Evolutionary conservation across 805 yeast species (phyloP), one percentile per base, ranked within the genome.

Genomic region (Candida ipomoeae): DNA sequence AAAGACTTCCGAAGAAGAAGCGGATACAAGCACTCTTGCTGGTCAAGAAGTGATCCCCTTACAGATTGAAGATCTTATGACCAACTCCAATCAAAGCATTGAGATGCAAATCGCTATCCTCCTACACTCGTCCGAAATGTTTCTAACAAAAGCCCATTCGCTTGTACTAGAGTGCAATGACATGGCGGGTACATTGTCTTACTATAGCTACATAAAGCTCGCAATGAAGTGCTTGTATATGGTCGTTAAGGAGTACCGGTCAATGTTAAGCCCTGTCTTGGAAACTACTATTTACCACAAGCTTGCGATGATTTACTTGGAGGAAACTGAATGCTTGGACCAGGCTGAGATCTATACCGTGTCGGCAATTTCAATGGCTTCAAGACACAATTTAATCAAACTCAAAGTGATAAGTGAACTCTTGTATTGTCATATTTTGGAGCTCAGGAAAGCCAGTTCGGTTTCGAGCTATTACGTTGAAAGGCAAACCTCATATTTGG

Each of bases 311-410:
- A 44, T 77, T 3, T 66, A 72, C 46, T 66, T 69, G 43, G 52
- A 53, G 23, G 83, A 80, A 49, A 79, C 82, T 0, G 62, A 62
- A 2, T 70, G 71, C 53, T 54, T 63, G 15, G 69, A 69, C 29
- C 54, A 63, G 36, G 83, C 83, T 0, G 74, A 74, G 14, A 69
- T 67, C 10, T 70, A 62, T 63, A 67, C 56, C 31, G 69, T 52
- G 61, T 57, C 56, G 46, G 68, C 75, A 1, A 58, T 69, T 1
- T 43, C 62, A 0, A 50, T 72, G 3, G 59, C 73, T 5, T 52
- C 56, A 4, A 58, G 73, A 47, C 66, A 66, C 52, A 55, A 66
- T 15, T 33, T 55, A 1, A 26, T 53, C 3, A 40, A 53, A 6
- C 37, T 63, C 21, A 61, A 61, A 39, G 62, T 74, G 32, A 57